Evolutionary conservation across 495 filamentous ascomycete species (phyloP), one percentile per base, ranked within the genome.

Genomic region (Daldinia caldariorum): DNA sequence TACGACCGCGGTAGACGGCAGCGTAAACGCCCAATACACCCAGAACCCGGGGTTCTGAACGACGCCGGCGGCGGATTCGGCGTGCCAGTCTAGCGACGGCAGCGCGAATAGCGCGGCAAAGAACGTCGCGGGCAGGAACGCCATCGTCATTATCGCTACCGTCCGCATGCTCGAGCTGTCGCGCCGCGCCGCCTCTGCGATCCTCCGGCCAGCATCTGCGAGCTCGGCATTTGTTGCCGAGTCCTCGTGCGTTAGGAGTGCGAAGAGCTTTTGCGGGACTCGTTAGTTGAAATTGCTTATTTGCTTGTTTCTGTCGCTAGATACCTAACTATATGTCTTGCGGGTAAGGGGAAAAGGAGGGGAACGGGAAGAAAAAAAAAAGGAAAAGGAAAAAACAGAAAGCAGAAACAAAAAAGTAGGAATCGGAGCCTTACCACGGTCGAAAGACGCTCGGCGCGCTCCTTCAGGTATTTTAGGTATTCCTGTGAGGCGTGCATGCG

Each of bases 101-200:
- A 82, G 64, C 0, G 78, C 74, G 54, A 81, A 79, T 0, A 80
- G 63, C 0, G 80, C 73, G 3, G 79, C 72, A 35, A 82, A 71
- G 70, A 77, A 81, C 3, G 78, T 81, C 32, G 72, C 78, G 14
- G 78, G 79, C 8, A 80, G 70, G 57, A 81, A 80, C 10, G 75
- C 70, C 70, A 80, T 77, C 20, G 79, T 81, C 71, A 81, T 73
- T 12, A 81, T 58, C 0, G 79, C 79, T 8, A 81, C 73, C 4
- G 77, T 76, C 51, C 77, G 76, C 79, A 81, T 81, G 13, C 72
- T 69, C 14, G 76, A 67, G 58, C 79, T 80, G 54, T 82, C 79
- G 49, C 69, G 68, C 47, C 74, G 63, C 16, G 72, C 57, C 3
- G 78, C 76, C 62, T 75, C 67, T 0, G 78, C 78, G 29, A 80